A percentile compares a stretch with the other conserved stretches of the same genome.
Evolutionary conservation across 2,329 filamentous ascomycete genomes (phyloP).

Genomic region (Xylariaceae sp.): DNA sequence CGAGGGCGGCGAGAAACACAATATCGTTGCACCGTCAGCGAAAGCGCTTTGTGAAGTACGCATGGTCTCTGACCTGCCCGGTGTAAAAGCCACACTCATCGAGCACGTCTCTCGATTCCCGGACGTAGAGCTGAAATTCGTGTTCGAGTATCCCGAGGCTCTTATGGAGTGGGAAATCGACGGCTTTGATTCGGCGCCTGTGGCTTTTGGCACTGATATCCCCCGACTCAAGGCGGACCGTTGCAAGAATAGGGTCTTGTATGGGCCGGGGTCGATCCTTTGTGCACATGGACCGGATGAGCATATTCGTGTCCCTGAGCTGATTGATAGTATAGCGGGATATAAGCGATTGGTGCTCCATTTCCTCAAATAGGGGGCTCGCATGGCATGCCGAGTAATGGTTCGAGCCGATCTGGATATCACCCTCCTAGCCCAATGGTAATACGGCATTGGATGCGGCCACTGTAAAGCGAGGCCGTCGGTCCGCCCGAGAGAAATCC

Average conservation of each 20-base stretch:
- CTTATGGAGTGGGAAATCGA: slow-evolving; percentile 37
- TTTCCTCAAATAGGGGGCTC: slow-evolving; percentile 4
- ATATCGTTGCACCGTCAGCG: slow-evolving; percentile 36
- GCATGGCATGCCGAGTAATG: not conserved
- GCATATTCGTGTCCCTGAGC: slow-evolving; percentile 32
- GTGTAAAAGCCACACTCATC: slow-evolving; percentile 32
- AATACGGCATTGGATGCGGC: not conserved
- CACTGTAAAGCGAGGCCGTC: not conserved
- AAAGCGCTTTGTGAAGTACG: slow-evolving; percentile 37
- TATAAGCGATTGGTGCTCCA: slow-evolving; percentile 32
- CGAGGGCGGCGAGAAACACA: slow-evolving; percentile 36
- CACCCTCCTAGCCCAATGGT: not conserved
- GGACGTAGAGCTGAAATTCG: slow-evolving; percentile 32
- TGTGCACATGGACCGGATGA: slow-evolving; percentile 37
- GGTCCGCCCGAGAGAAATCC: not conserved
- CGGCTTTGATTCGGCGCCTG: slow-evolving; percentile 34
- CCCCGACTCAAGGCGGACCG: slow-evolving; percentile 31
- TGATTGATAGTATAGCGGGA: slow-evolving; percentile 34
- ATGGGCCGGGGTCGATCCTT: slow-evolving; percentile 37
- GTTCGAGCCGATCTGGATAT: not conserved
- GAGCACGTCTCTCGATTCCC: slow-evolving; percentile 32
- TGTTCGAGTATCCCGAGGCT: slow-evolving; percentile 36
- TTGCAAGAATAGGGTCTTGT: slow-evolving; percentile 33
- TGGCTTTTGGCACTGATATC: slow-evolving; percentile 37
- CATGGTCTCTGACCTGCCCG: slow-evolving; percentile 34